Evolutionary conservation across 805 yeast species (phyloP).

Genomic region (Yamadazyma philogaea): DNA sequence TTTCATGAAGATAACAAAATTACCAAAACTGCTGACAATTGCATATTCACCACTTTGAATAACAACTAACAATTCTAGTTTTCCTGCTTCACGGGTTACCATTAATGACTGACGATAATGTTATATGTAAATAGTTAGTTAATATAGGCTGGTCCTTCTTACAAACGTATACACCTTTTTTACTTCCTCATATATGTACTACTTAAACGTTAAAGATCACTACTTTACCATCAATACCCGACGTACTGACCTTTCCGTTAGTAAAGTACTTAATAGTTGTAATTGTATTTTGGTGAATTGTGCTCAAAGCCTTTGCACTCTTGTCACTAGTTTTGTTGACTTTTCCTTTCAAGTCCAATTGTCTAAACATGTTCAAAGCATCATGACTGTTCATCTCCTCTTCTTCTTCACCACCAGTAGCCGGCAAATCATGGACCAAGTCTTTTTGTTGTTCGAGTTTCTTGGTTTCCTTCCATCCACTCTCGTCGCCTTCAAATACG

Average conservation of each 20-base stretch:
- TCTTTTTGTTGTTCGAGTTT: slow-evolving; percentile 51
- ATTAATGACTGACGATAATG: not conserved
- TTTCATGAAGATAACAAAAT: slow-evolving; percentile 64
- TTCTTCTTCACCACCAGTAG: slow-evolving; percentile 26
- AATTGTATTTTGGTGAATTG: slow-evolving; percentile 90
- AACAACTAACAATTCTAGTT: not conserved
- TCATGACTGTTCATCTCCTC: slow-evolving; percentile 68
- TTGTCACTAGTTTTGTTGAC: slow-evolving; percentile 39
- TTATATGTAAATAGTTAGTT: not conserved
- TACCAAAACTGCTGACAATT: slow-evolving; percentile 52
- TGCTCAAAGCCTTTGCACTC: slow-evolving; percentile 46
- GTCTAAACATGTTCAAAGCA: slow-evolving; percentile 91
- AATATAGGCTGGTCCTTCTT: not conserved
- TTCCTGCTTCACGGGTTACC: not conserved
- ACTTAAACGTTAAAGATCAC: slow-evolving; percentile 57
- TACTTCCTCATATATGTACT: not conserved
- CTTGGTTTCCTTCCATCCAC: slow-evolving; percentile 61
- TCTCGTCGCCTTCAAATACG: slow-evolving; percentile 67
- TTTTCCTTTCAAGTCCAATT: slow-evolving; percentile 91
- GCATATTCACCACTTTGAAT: not conserved
- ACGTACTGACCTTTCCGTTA: slow-evolving; percentile 50
- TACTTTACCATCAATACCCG: slow-evolving; percentile 90
- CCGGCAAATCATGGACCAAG: slow-evolving; percentile 45
- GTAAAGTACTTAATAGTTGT: slow-evolving; percentile 55
- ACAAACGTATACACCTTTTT: not conserved